phyloP scores from a whole-genome alignment of 1,284 basidiomycete species.

The Apiotrichum sp. region DNA sequence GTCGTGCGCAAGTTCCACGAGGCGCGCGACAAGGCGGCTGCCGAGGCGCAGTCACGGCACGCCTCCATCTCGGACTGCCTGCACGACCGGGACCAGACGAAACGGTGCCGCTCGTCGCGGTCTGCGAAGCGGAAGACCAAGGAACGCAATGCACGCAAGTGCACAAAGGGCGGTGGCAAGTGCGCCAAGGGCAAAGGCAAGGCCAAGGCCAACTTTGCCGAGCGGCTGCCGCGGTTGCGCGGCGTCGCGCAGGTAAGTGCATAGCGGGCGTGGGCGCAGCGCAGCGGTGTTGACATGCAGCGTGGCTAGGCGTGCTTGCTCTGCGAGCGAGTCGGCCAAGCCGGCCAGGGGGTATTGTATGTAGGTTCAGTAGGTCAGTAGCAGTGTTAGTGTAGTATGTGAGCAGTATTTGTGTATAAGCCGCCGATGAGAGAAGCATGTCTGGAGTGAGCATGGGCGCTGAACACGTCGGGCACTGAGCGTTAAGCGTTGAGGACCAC shows the following conservation, averaged over 20 bases:
- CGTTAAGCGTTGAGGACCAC: too few relatives aligned
- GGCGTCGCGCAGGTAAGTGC: neutral
- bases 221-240: neutral
- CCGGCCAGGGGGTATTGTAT: neutral
- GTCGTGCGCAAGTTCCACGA: constrained; percentile 12
- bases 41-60: neutral
- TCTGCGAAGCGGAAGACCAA: too few relatives aligned
- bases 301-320: neutral
- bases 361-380: too few relatives aligned
- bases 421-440: too few relatives aligned
- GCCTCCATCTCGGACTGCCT: neutral
- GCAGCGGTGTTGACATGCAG: neutral
- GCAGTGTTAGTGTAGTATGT: too few relatives aligned
- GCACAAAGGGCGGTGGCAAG: too few relatives aligned
- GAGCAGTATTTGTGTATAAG: too few relatives aligned
- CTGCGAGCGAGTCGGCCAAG: neutral
- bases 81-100: constrained; percentile 1
- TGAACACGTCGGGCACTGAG: too few relatives aligned
- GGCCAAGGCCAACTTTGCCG: neutral
- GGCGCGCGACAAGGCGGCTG: neutral
- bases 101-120: neutral
- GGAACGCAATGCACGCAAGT: too few relatives aligned
- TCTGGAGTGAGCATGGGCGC: too few relatives aligned
- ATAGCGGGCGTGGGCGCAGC: too few relatives aligned
- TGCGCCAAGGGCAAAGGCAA: neutral